Conservation (phyloP, 257 asterid genomes). For the Apocynum venetum region DNA sequence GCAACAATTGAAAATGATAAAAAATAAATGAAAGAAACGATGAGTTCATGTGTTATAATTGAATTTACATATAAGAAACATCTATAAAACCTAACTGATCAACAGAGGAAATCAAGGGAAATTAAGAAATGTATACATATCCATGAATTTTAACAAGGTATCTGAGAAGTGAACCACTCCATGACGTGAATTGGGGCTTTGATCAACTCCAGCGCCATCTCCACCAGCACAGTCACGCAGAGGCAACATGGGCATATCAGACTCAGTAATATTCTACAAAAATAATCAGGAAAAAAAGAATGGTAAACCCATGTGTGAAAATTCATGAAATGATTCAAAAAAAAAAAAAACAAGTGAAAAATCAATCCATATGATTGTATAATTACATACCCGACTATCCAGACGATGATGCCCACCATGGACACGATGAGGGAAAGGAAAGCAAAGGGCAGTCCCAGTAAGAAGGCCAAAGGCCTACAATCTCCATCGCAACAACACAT, state of each 20-base stretch:
- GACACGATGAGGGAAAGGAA: constrained; percentile 50
- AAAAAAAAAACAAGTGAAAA: too few species aligned
- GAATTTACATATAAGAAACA: too few species aligned
- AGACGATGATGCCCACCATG: constrained; percentile 41
- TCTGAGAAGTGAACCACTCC: constrained; percentile 52
- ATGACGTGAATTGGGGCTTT: constrained; percentile 67
- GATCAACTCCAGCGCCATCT: constrained; percentile 49
- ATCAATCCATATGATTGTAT: too few species aligned
- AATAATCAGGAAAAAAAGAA: too few species aligned
- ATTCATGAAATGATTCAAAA: too few species aligned
- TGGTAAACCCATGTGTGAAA: too few species aligned
- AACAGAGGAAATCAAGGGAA: too few species aligned
- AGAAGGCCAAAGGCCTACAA: constrained; percentile 63
- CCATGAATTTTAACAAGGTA: constrained; percentile 40
- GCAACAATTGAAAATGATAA: background rate
- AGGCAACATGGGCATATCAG: too few species aligned
- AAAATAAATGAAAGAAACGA: background rate
- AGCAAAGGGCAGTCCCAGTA: constrained; percentile 58
- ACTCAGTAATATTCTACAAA: too few species aligned
- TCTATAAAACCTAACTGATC: too few species aligned
- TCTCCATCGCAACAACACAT: constrained; percentile 43
- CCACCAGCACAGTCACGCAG: constrained; percentile 49
- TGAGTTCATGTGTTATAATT: background rate
- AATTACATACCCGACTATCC: constrained; percentile 36
- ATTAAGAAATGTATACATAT: too few species aligned